Percentiles rank a stretch among this genome's conserved stretches.
These are phyloP conservation scores for Pleurotus sapidus DNA, from an alignment of 768 basidiomycete species.

Conservation along the genomic window DNA sequence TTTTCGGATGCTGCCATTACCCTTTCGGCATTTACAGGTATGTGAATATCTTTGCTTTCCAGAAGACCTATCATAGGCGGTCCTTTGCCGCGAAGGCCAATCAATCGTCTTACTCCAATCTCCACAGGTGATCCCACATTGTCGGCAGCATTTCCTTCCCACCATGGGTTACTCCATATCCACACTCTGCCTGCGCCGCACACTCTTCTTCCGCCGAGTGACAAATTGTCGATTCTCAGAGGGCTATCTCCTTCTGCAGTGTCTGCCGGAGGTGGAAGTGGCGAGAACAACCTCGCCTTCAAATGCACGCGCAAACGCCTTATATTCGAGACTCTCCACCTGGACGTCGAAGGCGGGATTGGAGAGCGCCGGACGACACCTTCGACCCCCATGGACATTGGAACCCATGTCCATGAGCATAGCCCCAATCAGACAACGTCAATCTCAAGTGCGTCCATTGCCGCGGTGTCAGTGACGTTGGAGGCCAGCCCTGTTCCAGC, in stretches of 20 bases:
- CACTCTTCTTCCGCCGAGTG: slow-evolving; percentile 73
- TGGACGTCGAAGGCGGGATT: slow-evolving; percentile 85
- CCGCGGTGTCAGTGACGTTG: slow-evolving; percentile 42
- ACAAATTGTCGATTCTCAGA: slow-evolving; percentile 79
- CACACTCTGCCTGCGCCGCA: slow-evolving; percentile 74
- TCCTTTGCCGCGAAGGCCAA: no score
- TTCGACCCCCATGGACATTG: slow-evolving; percentile 15
- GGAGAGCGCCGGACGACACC: slow-evolving; percentile 69
- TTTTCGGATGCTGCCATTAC: slow-evolving; percentile 72
- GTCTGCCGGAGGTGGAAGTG: slow-evolving; percentile 52
- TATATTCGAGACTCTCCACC: slow-evolving; percentile 87
- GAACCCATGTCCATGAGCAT: slow-evolving; percentile 13
- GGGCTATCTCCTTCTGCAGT: slow-evolving; percentile 62
- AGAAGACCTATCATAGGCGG: not conserved
- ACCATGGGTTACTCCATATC: slow-evolving; percentile 83
- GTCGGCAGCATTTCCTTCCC: slow-evolving; percentile 68
- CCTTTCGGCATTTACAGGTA: slow-evolving; percentile 78
- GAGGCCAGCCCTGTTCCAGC: slow-evolving; percentile 26
- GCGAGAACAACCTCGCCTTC: slow-evolving; percentile 97
- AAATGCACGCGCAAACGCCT: slow-evolving; percentile 86
- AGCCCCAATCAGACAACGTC: not conserved
- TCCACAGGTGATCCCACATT: slow-evolving; percentile 74
- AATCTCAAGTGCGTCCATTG: slow-evolving; percentile 18
- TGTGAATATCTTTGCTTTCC: slow-evolving; percentile 19
- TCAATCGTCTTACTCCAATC: not conserved